phyloP scores from a whole-genome alignment of 2,329 filamentous ascomycete species.

The Neurospora crassa region DNA sequence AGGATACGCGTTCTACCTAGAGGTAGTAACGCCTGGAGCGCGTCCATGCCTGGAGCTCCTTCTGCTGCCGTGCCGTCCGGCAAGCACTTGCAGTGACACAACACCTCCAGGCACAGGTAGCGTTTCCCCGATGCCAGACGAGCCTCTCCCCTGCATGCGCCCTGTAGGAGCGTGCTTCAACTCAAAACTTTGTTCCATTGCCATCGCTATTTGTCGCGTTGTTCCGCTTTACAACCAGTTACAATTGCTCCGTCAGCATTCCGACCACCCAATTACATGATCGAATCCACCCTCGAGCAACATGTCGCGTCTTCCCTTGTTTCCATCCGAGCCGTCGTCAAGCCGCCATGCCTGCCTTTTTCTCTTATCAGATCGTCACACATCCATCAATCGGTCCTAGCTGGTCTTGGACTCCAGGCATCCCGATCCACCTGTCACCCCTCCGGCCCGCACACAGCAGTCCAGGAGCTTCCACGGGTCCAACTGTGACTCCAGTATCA shows the following conservation, averaged over 20 bases:
- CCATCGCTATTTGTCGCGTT: neutral
- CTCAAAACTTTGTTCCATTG: neutral
- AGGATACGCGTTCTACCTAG: constrained; percentile 15
- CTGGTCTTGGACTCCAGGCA: neutral
- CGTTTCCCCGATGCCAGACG: neutral
- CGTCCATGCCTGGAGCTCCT: neutral
- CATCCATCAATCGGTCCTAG: neutral
- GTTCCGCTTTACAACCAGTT: neutral
- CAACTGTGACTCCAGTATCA: neutral
- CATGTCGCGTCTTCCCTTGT: neutral
- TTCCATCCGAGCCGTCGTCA: neutral
- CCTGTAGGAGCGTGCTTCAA: neutral
- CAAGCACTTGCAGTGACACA: neutral
- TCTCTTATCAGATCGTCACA: neutral
- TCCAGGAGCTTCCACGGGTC: neutral
- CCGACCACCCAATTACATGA: neutral
- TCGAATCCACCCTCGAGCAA: neutral
- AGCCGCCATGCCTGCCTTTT: neutral
- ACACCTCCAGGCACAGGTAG: neutral
- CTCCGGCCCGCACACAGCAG: neutral
- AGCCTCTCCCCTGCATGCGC: neutral
- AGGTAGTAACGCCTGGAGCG: neutral
- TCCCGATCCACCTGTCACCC: neutral
- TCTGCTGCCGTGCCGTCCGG: neutral
- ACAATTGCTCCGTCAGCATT: neutral